A percentile compares a stretch with the other conserved stretches of the same genome.
Evolutionary conservation across 2,329 filamentous ascomycete genomes (phyloP).

Genomic region (Acephala macrosclerotiorum): DNA sequence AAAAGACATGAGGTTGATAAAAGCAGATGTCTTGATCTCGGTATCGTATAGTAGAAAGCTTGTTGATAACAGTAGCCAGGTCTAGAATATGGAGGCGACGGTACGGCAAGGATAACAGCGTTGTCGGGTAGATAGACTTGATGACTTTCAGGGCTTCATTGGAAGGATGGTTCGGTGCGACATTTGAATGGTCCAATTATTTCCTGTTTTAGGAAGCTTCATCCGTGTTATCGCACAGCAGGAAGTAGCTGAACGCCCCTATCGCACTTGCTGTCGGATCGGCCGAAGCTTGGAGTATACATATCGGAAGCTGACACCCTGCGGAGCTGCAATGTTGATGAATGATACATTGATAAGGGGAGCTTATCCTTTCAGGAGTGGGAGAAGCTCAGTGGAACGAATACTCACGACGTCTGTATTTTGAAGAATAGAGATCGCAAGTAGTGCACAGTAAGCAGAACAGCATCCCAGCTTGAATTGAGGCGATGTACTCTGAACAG

Average conservation of each 20-base stretch:
- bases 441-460: conserved; percentile 2
- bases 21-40: neutral
- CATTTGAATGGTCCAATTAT: conserved; percentile 9
- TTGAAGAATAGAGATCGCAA: neutral
- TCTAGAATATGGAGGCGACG: neutral
- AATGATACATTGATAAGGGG: neutral
- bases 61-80: neutral
- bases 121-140: neutral
- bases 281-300: neutral
- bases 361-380: neutral
- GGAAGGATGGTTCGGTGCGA: neutral
- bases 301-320: no score
- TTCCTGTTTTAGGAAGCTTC: conserved; percentile 26
- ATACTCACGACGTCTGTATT: neutral
- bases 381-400: neutral
- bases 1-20: neutral
- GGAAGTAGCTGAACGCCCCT: neutral
- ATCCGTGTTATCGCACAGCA: conserved; percentile 19
- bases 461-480: neutral
- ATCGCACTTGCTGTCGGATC: conserved; percentile 6
- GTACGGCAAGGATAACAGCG: neutral
- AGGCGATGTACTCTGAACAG: neutral
- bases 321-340: neutral
- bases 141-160: neutral
- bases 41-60: conserved; percentile 2